Base-by-base conservation (phyloP, 2,329 filamentous ascomycete species). In the Trichophyton mentagrophytes region DNA sequence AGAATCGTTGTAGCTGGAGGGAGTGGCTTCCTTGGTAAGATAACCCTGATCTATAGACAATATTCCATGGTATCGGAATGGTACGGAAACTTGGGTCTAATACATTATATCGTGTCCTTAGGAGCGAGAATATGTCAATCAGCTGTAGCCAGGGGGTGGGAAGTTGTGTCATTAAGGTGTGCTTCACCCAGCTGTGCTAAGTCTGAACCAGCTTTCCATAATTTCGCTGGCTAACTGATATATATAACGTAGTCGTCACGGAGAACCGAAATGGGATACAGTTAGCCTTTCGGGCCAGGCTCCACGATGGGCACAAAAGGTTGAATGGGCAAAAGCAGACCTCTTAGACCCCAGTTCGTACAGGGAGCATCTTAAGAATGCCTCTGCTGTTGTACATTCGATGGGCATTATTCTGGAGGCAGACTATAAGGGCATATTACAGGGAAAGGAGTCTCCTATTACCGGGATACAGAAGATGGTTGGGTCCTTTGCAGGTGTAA, bases 381-480 rank as follows among this genome's bases (percentile, higher is more conserved):
- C 90, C 63, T 84, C 90, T 72, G 91, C 85, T 61, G 91, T 97
- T 27, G 87, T 99, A 55, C 93, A 99, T 79, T 90, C 82, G 69
- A 91, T 97, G 87, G 93, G 93, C 8, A 96, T 99, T 68, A 81
- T 99, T 17, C 83, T 99, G 8, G 93, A 99, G 78, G 90, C 91
- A 57, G 93, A 99, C 78, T 99, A 99, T 83, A 99, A 99, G 76
- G 88, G 88, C 66, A 86, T 96, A 15, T 72, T 99, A 27, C 86
- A 85, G 20, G 93, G 93, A 58, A 85, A 83, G 63, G 91, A 96
- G 69, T 90, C 88, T 0, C 85, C 90, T n/a, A 75, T 95, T 59
- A 75, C 84, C 5, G 92, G 90, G 1, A 77, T 99, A 13, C 82
- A 83, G 64, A 85, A 87, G 67, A 89, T 90, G 27, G 95, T 97